Evolutionary conservation across 352 stramenopile species (phyloP), one percentile per base, ranked within the genome.

Genomic region (Ophiocytium majus): DNA sequence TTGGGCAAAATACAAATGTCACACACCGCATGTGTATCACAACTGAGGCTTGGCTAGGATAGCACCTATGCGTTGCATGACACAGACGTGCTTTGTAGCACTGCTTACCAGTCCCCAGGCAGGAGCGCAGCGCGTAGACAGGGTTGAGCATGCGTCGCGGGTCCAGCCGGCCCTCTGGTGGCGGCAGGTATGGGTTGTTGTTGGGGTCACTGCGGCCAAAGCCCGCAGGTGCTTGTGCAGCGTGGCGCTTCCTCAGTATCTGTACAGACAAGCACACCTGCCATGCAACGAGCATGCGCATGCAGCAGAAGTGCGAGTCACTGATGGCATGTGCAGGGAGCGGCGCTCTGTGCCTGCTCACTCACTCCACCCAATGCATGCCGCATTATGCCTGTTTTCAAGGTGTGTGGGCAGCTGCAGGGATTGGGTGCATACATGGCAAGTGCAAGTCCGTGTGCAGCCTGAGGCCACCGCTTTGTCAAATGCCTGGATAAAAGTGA

Each of bases 131-230:
- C 80, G 94, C 92, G 82, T 93, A 92, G 57, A 93, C 90, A 33
- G 92, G 92, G 84, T 95, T 95, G 91, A 92, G 94, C 91, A 95
- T 93, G 0, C 63, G 79, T 32, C 90, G 92, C 17, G 94, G 87
- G 33, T 94, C 91, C 0, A 98, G 89, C 9, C 95, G 92, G 9
- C 95, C 95, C 33, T 92, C 92, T 10, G 95, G 94, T 10, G 93
- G 93, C 14, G 95, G 95, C 37, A 97, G 90, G 86, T 96, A 96
- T 36, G 95, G 95, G 80, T 95, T 95, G 83, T 94, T 95, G 91
- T 98, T 98, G 9, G 95, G 95, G 31, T 95, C 91, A 36, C 90
- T 92, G 10, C 95, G 92, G 43, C 94, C 95, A n/a, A 91, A 89
- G 81, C 95, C 95, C 35, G 95, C 93, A 0, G 90, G 87, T 63